Percentiles rank a stretch among this genome's conserved stretches.
Conservation (phyloP, 768 basidiomycete species). For the Cystobasidium ongulense region DNA sequence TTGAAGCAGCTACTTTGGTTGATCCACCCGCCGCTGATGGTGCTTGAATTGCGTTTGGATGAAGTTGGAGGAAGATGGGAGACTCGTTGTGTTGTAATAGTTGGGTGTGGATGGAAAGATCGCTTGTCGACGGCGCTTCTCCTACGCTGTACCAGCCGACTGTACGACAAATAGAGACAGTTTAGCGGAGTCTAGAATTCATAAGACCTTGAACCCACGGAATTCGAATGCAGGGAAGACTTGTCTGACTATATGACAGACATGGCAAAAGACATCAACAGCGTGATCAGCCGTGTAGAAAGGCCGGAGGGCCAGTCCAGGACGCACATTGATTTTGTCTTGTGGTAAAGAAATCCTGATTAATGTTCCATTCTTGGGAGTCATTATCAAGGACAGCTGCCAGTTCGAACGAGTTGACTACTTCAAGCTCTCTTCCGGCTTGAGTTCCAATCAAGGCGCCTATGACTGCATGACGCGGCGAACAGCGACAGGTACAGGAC, state of each 20-base stretch:
- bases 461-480: slow-evolving; percentile 54
- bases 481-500: slow-evolving; percentile 17
- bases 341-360: slow-evolving; percentile 71
- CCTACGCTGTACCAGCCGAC: slow-evolving; percentile 95
- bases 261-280: neutral
- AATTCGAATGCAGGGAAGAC: slow-evolving; percentile 96
- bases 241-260: slow-evolving; percentile 88
- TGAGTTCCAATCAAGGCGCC: slow-evolving; percentile 92
- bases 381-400: slow-evolving; percentile 53
- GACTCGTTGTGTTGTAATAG: slow-evolving; percentile 78
- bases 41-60: slow-evolving; percentile 49
- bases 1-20: slow-evolving; percentile 51
- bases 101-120: slow-evolving; percentile 73
- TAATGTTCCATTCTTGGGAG: slow-evolving; percentile 49
- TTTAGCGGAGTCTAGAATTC: neutral
- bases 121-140: slow-evolving; percentile 59
- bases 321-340: slow-evolving; percentile 75
- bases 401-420: slow-evolving; percentile 92
- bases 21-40: neutral
- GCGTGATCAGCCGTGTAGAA: neutral
- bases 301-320: neutral
- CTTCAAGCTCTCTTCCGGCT: slow-evolving; percentile 87
- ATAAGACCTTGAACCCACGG: slow-evolving; percentile 41
- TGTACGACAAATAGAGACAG: neutral
- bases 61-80: slow-evolving; percentile 69